Evolutionary conservation across 2,329 filamentous ascomycete genomes (phyloP).

Genomic region (Epichloe bromicola): DNA sequence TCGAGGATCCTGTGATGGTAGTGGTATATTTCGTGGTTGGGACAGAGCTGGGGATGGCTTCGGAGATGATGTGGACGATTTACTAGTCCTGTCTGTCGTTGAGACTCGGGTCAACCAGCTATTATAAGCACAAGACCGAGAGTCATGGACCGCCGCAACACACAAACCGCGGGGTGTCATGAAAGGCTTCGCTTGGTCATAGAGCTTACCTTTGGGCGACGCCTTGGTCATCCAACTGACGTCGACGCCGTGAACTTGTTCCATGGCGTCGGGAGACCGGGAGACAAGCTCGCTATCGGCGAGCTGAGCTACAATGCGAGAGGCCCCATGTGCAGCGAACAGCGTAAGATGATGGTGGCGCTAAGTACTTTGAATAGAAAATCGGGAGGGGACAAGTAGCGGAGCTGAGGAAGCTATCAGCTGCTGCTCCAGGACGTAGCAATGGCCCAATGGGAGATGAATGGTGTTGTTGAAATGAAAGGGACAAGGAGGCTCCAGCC

Average conservation of each 20-base stretch:
- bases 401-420: background rate
- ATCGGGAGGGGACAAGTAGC: background rate
- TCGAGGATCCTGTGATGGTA: conserved; percentile 13
- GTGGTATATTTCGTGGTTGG: conserved; percentile 21
- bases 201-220: conserved; percentile 56
- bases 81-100: conserved; percentile 18
- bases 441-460: background rate
- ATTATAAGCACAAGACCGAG: background rate
- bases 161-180: background rate
- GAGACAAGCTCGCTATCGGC: conserved; percentile 1
- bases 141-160: background rate
- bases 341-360: background rate
- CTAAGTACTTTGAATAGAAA: background rate
- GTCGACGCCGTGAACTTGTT: conserved; percentile 70
- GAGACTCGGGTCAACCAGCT: background rate
- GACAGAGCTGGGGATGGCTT: conserved; percentile 14
- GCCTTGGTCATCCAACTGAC: conserved; percentile 83
- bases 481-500: background rate
- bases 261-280: conserved; percentile 41
- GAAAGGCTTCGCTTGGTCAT: background rate
- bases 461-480: background rate
- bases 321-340: background rate
- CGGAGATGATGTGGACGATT: conserved; percentile 15
- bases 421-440: background rate
- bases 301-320: background rate